Conservation (phyloP, 108 stramenopile species). For the Halocafeteria seosinensis region DNA sequence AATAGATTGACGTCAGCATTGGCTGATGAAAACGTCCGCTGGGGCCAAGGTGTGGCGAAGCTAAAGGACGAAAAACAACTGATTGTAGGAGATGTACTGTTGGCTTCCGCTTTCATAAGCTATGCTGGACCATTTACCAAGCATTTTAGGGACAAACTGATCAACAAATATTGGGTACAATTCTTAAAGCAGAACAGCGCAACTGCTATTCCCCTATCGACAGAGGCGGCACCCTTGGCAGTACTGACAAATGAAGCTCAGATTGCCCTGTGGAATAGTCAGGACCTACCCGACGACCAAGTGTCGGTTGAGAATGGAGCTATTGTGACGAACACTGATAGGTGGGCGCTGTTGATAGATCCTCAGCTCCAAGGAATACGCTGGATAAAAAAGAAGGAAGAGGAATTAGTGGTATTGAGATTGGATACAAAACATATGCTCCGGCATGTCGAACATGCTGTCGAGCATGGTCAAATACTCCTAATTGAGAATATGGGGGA, state of each 20-base stretch:
- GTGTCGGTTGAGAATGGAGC: conserved; percentile 48
- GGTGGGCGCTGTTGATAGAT: conserved; percentile 64
- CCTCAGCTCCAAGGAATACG: conserved; percentile 57
- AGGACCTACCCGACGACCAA: conserved; percentile 36
- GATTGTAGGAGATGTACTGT: conserved; percentile 54
- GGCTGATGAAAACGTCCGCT: conserved; percentile 58
- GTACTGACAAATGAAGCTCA: conserved; percentile 37
- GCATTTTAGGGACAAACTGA: conserved; percentile 40
- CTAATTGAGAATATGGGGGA: conserved; percentile 59
- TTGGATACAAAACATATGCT: conserved; percentile 49
- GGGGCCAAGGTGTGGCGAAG: conserved; percentile 42
- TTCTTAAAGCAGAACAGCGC: conserved; percentile 26
- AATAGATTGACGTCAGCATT: conserved; percentile 54
- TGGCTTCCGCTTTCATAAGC: conserved; percentile 51
- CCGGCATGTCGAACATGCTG: conserved; percentile 42
- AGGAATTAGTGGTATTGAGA: conserved; percentile 39
- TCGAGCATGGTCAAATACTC: conserved; percentile 45
- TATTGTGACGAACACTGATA: conserved; percentile 40
- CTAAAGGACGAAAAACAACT: conserved; percentile 37
- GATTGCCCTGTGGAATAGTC: conserved; percentile 41
- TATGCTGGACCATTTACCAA: conserved; percentile 60
- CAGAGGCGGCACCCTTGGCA: conserved; percentile 13
- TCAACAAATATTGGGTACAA: conserved; percentile 40
- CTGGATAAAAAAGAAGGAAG: conserved; percentile 46
- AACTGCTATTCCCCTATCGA: conserved; percentile 24